These are phyloP conservation scores for Ceratobasidium theobromae DNA, from an alignment of 1,284 basidiomycete genomes.

Conservation along the genomic window DNA sequence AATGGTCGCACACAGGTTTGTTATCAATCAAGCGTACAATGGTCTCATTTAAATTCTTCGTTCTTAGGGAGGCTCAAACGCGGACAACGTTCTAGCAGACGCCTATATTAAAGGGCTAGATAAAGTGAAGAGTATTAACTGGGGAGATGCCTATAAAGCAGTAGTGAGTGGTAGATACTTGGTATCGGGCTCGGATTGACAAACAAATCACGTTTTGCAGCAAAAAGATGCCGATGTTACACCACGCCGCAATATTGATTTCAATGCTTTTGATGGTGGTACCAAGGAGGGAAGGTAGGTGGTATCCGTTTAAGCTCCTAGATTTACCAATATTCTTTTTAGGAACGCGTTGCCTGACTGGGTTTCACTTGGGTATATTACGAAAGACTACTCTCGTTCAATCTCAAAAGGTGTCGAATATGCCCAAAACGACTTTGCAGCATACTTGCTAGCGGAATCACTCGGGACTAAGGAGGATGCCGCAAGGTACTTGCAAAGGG, in stretches of 20 bases:
- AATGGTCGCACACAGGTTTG: slow-evolving; percentile 21
- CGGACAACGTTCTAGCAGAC: slow-evolving; percentile 17
- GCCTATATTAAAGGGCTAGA: slow-evolving; percentile 19
- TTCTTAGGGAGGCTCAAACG: slow-evolving; percentile 9
- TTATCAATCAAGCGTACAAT: not conserved
- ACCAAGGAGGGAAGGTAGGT: slow-evolving; percentile 20
- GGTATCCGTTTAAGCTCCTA: not conserved
- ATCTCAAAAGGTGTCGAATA: slow-evolving; percentile 25
- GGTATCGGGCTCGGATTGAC: not conserved
- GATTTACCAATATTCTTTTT: not conserved
- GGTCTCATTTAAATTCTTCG: not conserved
- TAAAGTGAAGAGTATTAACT: slow-evolving; percentile 11
- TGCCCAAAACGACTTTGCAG: slow-evolving; percentile 23
- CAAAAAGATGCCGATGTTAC: slow-evolving; percentile 27
- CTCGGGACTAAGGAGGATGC: slow-evolving; percentile 9
- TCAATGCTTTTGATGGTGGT: slow-evolving; percentile 25
- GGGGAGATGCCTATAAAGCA: slow-evolving; percentile 19
- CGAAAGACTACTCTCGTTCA: slow-evolving; percentile 13
- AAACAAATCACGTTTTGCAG: not conserved
- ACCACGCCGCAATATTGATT: slow-evolving; percentile 20
- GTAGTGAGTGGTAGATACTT: not conserved
- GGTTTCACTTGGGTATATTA: slow-evolving; percentile 25
- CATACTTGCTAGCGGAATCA: slow-evolving; percentile 7
- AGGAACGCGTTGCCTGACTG: slow-evolving; percentile 25
- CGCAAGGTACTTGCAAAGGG: slow-evolving; percentile 9